Conservation (phyloP, 176 grass and related monocot species). For the Tillandsia leiboldiana region DNA sequence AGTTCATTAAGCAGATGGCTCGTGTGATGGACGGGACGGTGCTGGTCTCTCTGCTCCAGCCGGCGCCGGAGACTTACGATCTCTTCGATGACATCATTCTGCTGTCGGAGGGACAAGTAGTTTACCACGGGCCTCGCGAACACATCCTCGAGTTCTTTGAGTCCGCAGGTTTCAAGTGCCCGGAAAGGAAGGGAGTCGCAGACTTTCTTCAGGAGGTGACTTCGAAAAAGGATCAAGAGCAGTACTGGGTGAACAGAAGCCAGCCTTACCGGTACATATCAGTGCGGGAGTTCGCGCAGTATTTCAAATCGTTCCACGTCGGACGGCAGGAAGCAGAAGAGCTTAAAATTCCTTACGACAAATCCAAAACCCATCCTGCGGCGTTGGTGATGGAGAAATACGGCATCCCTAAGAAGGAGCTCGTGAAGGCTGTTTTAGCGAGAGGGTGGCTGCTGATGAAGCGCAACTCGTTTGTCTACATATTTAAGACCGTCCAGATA, state of each 20-base stretch:
- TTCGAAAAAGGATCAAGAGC: constrained; percentile 57
- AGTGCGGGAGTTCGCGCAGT: constrained; percentile 29
- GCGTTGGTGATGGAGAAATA: constrained; percentile 42
- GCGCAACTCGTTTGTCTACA: constrained; percentile 49
- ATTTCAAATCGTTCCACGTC: constrained; percentile 43
- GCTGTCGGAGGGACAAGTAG: constrained; percentile 52
- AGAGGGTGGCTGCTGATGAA: constrained; percentile 68
- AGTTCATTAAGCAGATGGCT: constrained; percentile 46
- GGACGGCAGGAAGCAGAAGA: constrained; percentile 29
- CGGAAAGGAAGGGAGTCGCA: constrained; percentile 48
- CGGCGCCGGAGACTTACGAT: constrained; percentile 65
- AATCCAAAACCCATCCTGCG: constrained; percentile 48
- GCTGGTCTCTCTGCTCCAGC: constrained; percentile 60
- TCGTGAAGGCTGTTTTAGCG: constrained; percentile 35
- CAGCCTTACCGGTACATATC: constrained; percentile 38
- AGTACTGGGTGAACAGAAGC: constrained; percentile 33
- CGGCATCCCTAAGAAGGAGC: constrained; percentile 45
- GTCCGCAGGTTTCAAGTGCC: constrained; percentile 41
- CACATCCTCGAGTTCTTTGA: constrained; percentile 52
- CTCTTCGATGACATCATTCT: constrained; percentile 64
- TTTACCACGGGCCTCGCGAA: constrained; percentile 58
- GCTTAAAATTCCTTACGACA: constrained; percentile 42
- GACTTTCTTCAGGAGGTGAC: constrained; percentile 72
- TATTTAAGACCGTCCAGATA: constrained; percentile 47
- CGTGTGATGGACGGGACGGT: constrained; percentile 61